Base-by-base conservation (phyloP, 345 rosid species). In the Citrus hindsii region DNA sequence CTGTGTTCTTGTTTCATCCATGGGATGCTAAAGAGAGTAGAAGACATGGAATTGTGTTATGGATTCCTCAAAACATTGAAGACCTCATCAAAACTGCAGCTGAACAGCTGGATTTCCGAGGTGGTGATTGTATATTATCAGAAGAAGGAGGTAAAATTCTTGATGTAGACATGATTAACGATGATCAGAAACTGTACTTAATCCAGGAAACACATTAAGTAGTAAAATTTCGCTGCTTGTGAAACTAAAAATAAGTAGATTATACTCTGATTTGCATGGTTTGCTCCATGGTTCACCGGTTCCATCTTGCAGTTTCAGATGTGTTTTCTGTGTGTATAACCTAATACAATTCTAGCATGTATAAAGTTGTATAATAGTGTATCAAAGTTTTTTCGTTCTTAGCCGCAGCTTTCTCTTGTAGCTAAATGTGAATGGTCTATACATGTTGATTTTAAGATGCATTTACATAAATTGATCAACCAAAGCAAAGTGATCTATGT, bases 1-100 rank as follows among this genome's bases (percentile, higher is more conserved):
- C 96, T 0, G 84, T 95, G 19, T 93, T 87, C 60, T 92, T 96
- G 0, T 91, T 84, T 83, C 92, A 88, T 78, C 98, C 97, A 5
- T 78, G 79, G 84, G 91, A 83, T 67, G 73, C 77, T 0, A 80
- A 79, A 77, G 91, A 88, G 21, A 67, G 69, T 25, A 91, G 87
- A 83, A 87, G 83, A 82, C 82, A 73, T 7, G 99, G 98, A 78
- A 77, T 90, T 38, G 85, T 93, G 76, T 67, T 95, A 72, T 91
- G 99, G 98, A 71, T 93, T n/a, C 94, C 93, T 4, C 62, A 25
- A 8, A 83, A 82, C 42, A 75, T 92, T 2, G 84, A 84, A 67
- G 89, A 86, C 86, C 96, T 95, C 19, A 77, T 89, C 24, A 71
- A 48, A 82, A 72, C 60, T 6, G 98, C 98, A 33, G 84, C 78